Conservation (phyloP, 805 yeast species). For the Candida ortonii region DNA sequence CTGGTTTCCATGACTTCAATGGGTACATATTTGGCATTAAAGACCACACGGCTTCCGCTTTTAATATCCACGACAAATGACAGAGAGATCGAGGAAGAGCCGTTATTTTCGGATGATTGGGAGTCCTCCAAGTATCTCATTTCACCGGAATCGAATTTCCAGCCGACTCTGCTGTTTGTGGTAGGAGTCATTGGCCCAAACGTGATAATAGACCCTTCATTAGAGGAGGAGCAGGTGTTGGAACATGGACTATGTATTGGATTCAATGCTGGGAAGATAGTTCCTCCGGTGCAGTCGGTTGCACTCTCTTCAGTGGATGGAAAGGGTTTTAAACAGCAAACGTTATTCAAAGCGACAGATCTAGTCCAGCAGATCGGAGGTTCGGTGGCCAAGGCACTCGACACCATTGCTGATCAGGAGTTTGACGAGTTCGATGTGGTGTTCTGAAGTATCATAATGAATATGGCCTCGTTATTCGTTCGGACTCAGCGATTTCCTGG, state of each 20-base stretch:
- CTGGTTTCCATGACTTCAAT: conserved; percentile 64
- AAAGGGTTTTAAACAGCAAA: conserved; percentile 51
- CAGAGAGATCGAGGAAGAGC: conserved; percentile 75
- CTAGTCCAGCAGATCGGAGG: conserved; percentile 61
- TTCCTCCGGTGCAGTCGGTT: conserved; percentile 72
- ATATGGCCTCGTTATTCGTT: conserved; percentile 1
- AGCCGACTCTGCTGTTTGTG: conserved; percentile 76
- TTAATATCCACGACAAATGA: conserved; percentile 66
- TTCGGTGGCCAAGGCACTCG: conserved; percentile 57
- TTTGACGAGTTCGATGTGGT: conserved; percentile 31
- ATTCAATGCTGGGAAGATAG: conserved; percentile 63
- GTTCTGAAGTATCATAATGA: conserved; percentile 13
- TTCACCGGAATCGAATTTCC: conserved; percentile 37
- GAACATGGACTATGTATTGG: conserved; percentile 79
- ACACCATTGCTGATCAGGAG: conserved; percentile 42
- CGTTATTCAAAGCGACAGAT: conserved; percentile 52
- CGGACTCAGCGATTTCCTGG: conserved; percentile 16
- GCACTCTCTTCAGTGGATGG: conserved; percentile 50
- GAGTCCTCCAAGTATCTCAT: conserved; percentile 50
- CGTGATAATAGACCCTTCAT: conserved; percentile 78
- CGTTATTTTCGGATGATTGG: conserved; percentile 90
- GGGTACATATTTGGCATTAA: conserved; percentile 77
- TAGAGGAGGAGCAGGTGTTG: conserved; percentile 83
- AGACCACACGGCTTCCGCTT: conserved; percentile 72
- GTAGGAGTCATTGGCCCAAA: conserved; percentile 70